Conservation (phyloP, 805 yeast species). For the Sugiyamaella lignohabitans region DNA sequence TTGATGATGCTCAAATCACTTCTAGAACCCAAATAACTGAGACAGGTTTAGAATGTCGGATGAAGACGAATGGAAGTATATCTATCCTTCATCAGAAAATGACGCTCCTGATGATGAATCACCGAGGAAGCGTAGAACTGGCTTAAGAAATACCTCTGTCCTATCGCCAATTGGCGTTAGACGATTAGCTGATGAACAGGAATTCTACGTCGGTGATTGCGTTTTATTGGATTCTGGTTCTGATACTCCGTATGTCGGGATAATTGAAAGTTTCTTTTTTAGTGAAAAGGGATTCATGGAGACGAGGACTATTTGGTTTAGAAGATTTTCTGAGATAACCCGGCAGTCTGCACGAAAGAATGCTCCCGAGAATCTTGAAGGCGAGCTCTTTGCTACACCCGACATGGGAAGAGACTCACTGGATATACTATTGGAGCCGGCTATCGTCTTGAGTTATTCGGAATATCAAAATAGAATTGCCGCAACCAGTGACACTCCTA, state of each 20-base stretch:
- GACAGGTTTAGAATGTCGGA: too few relatives aligned
- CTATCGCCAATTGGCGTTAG: slow-evolving; percentile 13
- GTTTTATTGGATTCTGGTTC: slow-evolving; percentile 10
- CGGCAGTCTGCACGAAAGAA: slow-evolving; percentile 1
- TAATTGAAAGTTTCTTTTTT: slow-evolving; percentile 14
- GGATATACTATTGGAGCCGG: slow-evolving; percentile 13
- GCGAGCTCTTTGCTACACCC: slow-evolving; percentile 6
- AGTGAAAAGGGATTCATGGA: slow-evolving; percentile 12
- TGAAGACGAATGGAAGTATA: slow-evolving; percentile 8
- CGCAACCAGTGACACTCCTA: background rate
- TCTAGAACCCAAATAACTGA: too few relatives aligned
- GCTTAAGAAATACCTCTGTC: slow-evolving; percentile 4
- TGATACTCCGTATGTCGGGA: slow-evolving; percentile 12
- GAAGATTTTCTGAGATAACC: slow-evolving; percentile 8
- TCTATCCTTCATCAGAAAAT: slow-evolving; percentile 3
- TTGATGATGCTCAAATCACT: too few relatives aligned
- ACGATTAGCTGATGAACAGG: slow-evolving; percentile 10
- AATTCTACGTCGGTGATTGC: slow-evolving; percentile 16
- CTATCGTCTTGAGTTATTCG: slow-evolving; percentile 5
- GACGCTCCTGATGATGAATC: background rate
- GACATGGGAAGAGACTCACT: slow-evolving; percentile 13
- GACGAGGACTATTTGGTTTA: slow-evolving; percentile 16
- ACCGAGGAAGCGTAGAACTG: slow-evolving; percentile 3
- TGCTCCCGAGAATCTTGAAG: background rate
- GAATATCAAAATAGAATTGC: slow-evolving; percentile 1